Evolutionary conservation across 164 flowering plant species (phyloP).

Genomic region (Protea cynaroides): DNA sequence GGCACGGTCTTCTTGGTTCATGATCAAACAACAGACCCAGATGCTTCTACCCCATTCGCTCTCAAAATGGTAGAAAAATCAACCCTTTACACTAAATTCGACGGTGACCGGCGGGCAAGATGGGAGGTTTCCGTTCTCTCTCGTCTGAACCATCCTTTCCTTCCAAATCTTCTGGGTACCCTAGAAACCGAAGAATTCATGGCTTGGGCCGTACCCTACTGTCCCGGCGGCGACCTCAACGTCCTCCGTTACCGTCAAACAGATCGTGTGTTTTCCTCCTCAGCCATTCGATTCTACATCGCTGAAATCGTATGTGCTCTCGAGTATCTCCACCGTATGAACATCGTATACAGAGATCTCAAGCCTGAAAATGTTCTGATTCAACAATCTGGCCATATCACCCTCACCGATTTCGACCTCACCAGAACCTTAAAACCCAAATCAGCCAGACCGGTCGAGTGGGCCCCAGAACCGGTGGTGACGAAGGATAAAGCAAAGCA

Average conservation of each 20-base stretch:
- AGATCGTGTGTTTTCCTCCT: constrained; percentile 58
- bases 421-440: constrained; percentile 24
- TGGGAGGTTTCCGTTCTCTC: constrained; percentile 70
- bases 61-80: constrained; percentile 76
- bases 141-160: constrained; percentile 62
- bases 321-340: constrained; percentile 63
- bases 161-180: constrained; percentile 63
- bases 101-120: constrained; percentile 78
- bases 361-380: constrained; percentile 80
- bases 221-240: constrained; percentile 89
- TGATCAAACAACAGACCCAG: constrained; percentile 30
- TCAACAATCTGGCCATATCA: constrained; percentile 63
- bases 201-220: constrained; percentile 82
- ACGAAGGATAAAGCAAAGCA: constrained; percentile 6
- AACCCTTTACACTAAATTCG: constrained; percentile 31
- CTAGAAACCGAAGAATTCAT: constrained; percentile 45
- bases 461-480: not conserved
- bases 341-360: constrained; percentile 67
- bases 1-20: constrained; percentile 86
- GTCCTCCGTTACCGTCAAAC: constrained; percentile 66
- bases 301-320: constrained; percentile 71
- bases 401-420: constrained; percentile 78
- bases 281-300: constrained; percentile 61
- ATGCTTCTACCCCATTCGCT: constrained; percentile 52
- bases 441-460: not conserved